Conservation (phyloP, 2,329 filamentous ascomycete genomes). For the Ophiosphaerella narmari region DNA sequence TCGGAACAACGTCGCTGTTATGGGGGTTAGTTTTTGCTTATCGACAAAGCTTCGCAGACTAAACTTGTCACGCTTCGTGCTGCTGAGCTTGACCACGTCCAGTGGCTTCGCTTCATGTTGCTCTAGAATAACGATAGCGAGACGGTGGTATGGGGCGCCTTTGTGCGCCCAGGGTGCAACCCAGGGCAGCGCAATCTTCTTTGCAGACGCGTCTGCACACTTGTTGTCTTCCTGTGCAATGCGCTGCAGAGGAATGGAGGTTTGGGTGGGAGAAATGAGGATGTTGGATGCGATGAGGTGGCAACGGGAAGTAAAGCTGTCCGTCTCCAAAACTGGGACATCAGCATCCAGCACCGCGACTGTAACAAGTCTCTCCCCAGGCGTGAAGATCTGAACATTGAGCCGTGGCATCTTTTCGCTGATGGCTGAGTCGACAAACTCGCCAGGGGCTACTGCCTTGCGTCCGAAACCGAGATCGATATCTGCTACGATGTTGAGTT, state of each 20-base stretch:
- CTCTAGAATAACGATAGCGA: constrained; percentile 82
- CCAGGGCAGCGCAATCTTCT: constrained; percentile 77
- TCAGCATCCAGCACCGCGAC: constrained; percentile 88
- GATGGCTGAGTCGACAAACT: constrained; percentile 73
- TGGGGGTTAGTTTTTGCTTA: constrained; percentile 69
- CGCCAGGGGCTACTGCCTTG: constrained; percentile 72
- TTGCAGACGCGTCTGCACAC: constrained; percentile 53
- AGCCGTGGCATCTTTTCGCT: constrained; percentile 77
- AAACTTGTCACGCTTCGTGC: constrained; percentile 75
- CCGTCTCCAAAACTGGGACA: constrained; percentile 76
- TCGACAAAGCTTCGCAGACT: constrained; percentile 74
- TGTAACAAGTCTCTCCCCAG: constrained; percentile 79
- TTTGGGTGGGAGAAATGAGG: constrained; percentile 61
- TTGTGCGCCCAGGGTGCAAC: constrained; percentile 85
- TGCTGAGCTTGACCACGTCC: constrained; percentile 66
- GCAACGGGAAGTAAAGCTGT: constrained; percentile 79
- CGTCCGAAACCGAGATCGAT: constrained; percentile 80
- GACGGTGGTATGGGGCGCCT: constrained; percentile 87
- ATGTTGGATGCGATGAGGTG: constrained; percentile 85
- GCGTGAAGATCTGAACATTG: constrained; percentile 82
- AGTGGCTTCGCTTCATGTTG: constrained; percentile 63
- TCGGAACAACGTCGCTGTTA: constrained; percentile 88
- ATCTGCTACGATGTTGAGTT: constrained; percentile 76
- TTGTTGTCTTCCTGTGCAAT: constrained; percentile 39
- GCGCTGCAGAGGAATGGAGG: constrained; percentile 36